Evolutionary conservation across 1,284 basidiomycete species (phyloP).

Genomic region (Porodaedalea pini): DNA sequence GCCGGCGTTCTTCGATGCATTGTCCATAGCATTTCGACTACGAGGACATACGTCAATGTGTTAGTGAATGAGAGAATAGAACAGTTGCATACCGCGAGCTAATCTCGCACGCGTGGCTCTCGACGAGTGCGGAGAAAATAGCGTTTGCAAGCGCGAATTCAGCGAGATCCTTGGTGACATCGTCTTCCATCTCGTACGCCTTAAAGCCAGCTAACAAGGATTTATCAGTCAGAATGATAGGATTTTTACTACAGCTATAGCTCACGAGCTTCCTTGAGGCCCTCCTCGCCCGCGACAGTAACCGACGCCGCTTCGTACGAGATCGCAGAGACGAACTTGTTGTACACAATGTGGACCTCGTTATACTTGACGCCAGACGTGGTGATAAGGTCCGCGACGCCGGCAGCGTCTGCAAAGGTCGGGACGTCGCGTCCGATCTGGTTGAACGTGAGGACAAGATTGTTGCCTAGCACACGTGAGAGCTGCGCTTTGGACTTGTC

Average conservation of each 20-base stretch:
- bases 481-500: conserved; percentile 99
- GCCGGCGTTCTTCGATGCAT: conserved; percentile 96
- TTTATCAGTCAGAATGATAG: neutral
- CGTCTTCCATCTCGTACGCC: conserved; percentile 94
- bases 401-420: conserved; percentile 93
- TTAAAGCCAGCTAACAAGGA: conserved; percentile 71
- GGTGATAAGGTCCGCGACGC: conserved; percentile 91
- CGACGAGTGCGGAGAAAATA: conserved; percentile 91
- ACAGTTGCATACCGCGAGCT: conserved; percentile 63
- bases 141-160: conserved; percentile 98
- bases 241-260: conserved; percentile 31
- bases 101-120: conserved; percentile 95
- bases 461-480: conserved; percentile 59
- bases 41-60: conserved; percentile 21
- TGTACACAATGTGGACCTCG: conserved; percentile 87
- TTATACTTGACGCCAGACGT: conserved; percentile 87
- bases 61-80: conserved; percentile 18
- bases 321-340: conserved; percentile 93
- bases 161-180: conserved; percentile 89
- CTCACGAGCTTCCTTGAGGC: conserved; percentile 71
- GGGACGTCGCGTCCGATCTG: conserved; percentile 97
- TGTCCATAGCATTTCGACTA: conserved; percentile 99
- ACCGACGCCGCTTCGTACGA: conserved; percentile 82
- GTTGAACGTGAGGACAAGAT: conserved; percentile 89
- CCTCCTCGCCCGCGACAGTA: conserved; percentile 79